A percentile compares a stretch with the other conserved stretches of the same genome.
phyloP scores from a whole-genome alignment of 805 yeast genomes.

The Candida arabinofermentans region DNA sequence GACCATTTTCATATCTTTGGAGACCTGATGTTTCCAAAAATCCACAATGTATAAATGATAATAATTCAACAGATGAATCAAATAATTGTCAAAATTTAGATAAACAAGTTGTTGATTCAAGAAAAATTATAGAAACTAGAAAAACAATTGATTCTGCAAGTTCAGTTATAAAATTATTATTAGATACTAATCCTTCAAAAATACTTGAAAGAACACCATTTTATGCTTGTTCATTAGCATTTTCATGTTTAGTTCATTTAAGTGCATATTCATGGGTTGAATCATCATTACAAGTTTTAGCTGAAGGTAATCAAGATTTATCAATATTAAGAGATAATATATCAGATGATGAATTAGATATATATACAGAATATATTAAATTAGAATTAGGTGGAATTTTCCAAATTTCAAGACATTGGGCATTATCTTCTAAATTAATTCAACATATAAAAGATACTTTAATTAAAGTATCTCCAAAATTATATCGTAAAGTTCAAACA shows the following conservation, averaged over 20 bases:
- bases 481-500: conserved; percentile 35
- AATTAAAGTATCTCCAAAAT: conserved; percentile 37
- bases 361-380: conserved; percentile 45
- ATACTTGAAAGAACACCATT: conserved; percentile 45
- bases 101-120: conserved; percentile 35
- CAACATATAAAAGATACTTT: conserved; percentile 45
- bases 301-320: conserved; percentile 9
- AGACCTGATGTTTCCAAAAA: conserved; percentile 42
- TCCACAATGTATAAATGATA: conserved; percentile 34
- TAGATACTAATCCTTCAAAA: conserved; percentile 44
- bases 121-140: conserved; percentile 48
- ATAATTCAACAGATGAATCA: conserved; percentile 18
- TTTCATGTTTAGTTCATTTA: conserved; percentile 47
- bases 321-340: conserved; percentile 23
- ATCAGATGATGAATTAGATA: conserved; percentile 35
- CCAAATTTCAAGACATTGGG: conserved; percentile 50
- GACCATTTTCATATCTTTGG: conserved; percentile 53
- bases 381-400: conserved; percentile 45
- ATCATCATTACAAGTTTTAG: conserved; percentile 25
- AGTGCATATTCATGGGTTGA: conserved; percentile 53
- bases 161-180: conserved; percentile 40
- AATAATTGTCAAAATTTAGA: conserved; percentile 30
- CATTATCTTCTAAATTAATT: conserved; percentile 42
- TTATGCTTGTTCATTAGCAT: conserved; percentile 50
- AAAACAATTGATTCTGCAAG: conserved; percentile 54